These are phyloP conservation scores for Cocos nucifera DNA, from an alignment of 176 grass and related monocot genomes.

Conservation along the genomic window DNA sequence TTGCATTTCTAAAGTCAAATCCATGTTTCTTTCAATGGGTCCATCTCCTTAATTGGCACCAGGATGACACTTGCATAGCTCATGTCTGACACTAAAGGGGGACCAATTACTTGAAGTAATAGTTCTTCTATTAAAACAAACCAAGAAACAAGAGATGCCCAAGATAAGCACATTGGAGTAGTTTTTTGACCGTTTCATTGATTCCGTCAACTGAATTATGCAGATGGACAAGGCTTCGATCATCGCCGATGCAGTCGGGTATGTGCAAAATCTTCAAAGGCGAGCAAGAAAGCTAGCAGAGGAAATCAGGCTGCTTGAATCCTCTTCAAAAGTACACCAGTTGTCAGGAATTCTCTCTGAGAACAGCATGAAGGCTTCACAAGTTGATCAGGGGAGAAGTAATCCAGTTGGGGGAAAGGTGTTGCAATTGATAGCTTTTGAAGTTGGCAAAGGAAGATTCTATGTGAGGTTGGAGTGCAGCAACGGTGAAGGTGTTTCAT, in stretches of 20 bases:
- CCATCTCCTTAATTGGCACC: too few relatives aligned
- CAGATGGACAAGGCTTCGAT: conserved; percentile 98
- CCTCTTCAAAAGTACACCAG: conserved; percentile 16
- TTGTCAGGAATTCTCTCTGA: neutral
- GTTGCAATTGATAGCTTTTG: conserved; percentile 26
- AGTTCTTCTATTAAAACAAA: too few relatives aligned
- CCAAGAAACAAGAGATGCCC: too few relatives aligned
- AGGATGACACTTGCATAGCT: too few relatives aligned
- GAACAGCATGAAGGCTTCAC: neutral
- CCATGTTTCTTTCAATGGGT: too few relatives aligned
- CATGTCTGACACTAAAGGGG: too few relatives aligned
- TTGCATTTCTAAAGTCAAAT: too few relatives aligned
- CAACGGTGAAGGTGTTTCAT: conserved; percentile 25
- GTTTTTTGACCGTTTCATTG: too few relatives aligned
- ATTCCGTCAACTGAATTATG: neutral
- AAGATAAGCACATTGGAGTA: too few relatives aligned
- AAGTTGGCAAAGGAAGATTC: conserved; percentile 47
- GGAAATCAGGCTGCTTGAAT: conserved; percentile 60
- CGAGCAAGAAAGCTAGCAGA: conserved; percentile 51
- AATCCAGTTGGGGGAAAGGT: conserved; percentile 24
- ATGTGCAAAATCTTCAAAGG: conserved; percentile 56
- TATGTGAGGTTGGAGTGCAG: conserved; percentile 68
- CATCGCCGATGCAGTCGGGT: conserved; percentile 68
- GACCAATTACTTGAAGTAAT: too few relatives aligned
- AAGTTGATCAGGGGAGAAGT: neutral